These are phyloP conservation scores for Pezizomycotina sp. DNA, from an alignment of 2,329 filamentous ascomycete species.

Conservation along the genomic window DNA sequence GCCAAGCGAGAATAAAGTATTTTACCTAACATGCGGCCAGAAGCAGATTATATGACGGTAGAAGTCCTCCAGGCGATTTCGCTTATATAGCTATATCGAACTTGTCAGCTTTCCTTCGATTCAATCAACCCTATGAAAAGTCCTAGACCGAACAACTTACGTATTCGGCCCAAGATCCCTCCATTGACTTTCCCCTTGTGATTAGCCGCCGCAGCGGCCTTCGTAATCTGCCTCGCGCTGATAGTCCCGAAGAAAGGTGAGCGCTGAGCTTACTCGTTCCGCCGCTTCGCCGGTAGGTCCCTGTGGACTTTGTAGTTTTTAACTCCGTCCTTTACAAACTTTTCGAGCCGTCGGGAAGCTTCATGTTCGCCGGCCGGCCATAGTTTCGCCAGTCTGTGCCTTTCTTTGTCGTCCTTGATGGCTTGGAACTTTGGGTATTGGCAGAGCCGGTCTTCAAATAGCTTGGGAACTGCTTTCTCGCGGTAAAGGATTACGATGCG, in stretches of 20 bases:
- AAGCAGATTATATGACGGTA: too few species aligned
- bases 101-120: too few species aligned
- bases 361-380: constrained; percentile 58
- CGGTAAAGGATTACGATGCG: constrained; percentile 7
- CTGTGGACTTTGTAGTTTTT: constrained; percentile 45
- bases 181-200: too few species aligned
- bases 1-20: too few species aligned
- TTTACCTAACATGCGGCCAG: too few species aligned
- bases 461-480: constrained; percentile 6
- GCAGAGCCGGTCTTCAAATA: too few species aligned
- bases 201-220: too few species aligned
- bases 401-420: constrained; percentile 22
- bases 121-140: too few species aligned
- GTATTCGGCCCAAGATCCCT: constrained; percentile 18
- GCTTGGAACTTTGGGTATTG: constrained; percentile 27
- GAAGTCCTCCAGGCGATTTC: too few species aligned
- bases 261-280: constrained; percentile 55
- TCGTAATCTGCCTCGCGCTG: constrained; percentile 49
- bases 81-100: too few species aligned
- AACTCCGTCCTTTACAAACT: constrained; percentile 51
- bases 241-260: constrained; percentile 56
- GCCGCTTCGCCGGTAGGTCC: constrained; percentile 45
- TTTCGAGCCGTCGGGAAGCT: constrained; percentile 44
- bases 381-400: constrained; percentile 27
- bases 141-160: too few species aligned